Conservation (phyloP, 1,284 basidiomycete species). For the Retiboletus fuscus region DNA sequence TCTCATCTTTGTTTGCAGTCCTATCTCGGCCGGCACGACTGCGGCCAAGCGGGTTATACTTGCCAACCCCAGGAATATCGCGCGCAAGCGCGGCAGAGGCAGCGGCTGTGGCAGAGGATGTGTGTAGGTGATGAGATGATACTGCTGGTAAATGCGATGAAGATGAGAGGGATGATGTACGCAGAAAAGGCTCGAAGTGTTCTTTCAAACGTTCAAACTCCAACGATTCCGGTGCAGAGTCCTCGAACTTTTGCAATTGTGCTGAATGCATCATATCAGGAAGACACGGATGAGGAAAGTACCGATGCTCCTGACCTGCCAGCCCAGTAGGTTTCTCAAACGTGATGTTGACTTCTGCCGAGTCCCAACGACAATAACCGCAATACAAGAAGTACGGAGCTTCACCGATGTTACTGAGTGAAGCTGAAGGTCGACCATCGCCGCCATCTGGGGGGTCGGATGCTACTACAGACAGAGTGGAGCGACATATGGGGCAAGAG, state of each 20-base stretch:
- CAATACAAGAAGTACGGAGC: constrained; percentile 94
- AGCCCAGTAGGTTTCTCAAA: constrained; percentile 98
- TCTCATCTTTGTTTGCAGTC: constrained; percentile 76
- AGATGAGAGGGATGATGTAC: constrained; percentile 78
- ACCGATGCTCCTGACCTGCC: constrained; percentile 67
- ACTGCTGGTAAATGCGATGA: constrained; percentile 61
- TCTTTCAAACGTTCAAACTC: constrained; percentile 95
- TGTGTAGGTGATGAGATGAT: constrained; percentile 74
- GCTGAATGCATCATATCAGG: constrained; percentile 59
- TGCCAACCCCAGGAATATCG: constrained; percentile 81
- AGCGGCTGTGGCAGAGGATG: constrained; percentile 85
- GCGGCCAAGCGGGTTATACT: constrained; percentile 74
- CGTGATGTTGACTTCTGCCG: constrained; percentile 87
- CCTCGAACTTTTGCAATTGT: constrained; percentile 89
- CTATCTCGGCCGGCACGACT: constrained; percentile 67
- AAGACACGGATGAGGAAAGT: neutral
- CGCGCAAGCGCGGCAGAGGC: constrained; percentile 85
- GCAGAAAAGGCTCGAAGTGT: constrained; percentile 91
- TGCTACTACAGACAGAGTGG: constrained; percentile 88
- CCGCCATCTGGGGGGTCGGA: constrained; percentile 82
- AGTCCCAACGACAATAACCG: constrained; percentile 95
- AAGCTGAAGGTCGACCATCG: constrained; percentile 62
- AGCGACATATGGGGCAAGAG: constrained; percentile 91
- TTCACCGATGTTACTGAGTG: constrained; percentile 73
- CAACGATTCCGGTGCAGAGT: constrained; percentile 83